Evolutionary conservation across 163 green algal genomes (phyloP), one percentile per base, ranked within the genome.

Genomic region (Scenedesmus sp.): DNA sequence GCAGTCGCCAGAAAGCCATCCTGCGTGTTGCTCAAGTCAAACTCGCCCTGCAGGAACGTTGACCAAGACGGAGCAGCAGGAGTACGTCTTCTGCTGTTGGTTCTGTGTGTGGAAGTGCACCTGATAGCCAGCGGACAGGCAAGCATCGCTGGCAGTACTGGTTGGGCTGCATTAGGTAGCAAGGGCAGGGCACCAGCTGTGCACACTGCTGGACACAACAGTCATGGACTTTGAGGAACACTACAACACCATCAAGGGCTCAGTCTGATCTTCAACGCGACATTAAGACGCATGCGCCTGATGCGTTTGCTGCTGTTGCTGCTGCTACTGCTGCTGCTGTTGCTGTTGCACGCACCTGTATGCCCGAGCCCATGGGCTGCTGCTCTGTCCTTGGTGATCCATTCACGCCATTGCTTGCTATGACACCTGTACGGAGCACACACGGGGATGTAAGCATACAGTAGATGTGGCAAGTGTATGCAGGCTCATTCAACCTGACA

Each of bases 401-500:
- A 87, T 99, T 99, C 6, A 99, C 97, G 10, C 98, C 97, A 85
- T 99, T 99, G 93, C 96, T 98, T 57, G 96, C 95, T 55, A 99
- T 97, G 1, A 98, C 92, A 4, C 97, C 97, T 98, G 94, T 64
- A 57, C 3, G 52, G 2, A 46, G n/a, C 15, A 70, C 34, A 67
- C 8, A 16, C 59, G 7, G 9, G 20, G n/a, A n/a, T 70, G 60
- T 52, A 12, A 64, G 55, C 20, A 54, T 56, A 70, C 59, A 59
- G 7, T 16, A 60, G 60, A 2, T 12, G 7, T 16, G 84, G 16
- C 26, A 73, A 82, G 52, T 12, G 54, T 59, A 55, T 56, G 52
- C 85, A 66, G 26, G 13, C 10, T 70, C 10, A 70, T 12, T 70
- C 67, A 9, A 46, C 57, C 3, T 90, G 56, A n/a, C 67, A 16